Base-by-base conservation (phyloP, 176 grass and related monocot species). In the Melocanna baccifera region DNA sequence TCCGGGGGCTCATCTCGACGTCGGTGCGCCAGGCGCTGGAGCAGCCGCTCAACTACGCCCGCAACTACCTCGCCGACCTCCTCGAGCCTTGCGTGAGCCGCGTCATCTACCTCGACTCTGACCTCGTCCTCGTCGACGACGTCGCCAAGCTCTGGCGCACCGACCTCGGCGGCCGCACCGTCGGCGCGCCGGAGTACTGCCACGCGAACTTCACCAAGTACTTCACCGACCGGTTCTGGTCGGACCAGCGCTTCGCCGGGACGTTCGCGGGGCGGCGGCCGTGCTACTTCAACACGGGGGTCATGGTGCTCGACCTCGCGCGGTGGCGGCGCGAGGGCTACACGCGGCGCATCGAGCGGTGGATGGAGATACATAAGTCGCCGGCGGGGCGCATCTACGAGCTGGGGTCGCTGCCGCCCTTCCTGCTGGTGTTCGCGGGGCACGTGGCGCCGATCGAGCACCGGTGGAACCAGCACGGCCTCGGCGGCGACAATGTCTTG, bases 181-280 rank as follows among this genome's bases (percentile, higher is more conserved):
- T 97, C 14, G 94, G 94, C 64, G 94, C 94, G 46, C 94, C 94
- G 3, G 94, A 97, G 84, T 97, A 97, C 86, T 97, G 94, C 88
- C 92, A 94, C 56, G 94, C 94, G 10, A 97, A 97, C 85, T 94
- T 97, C n/a, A 97, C 88, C 28, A 97, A 97, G 78, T 97, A 97
- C 86, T 97, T 97, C 90, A 92, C 92, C 0, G 69, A 15, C 61
- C 62, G 78, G 8, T 97, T 97, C 88, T 97, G 94, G 94, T 89
- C 92, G 18, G 88, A 92, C 81, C 75, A 73, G 70, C 75, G 71
- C 18, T 81, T 97, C 46, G 71, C 90, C 14, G 79, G 80, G 5
- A 85, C 90, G 5, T 97, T 97, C 83, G 58, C 68, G 30, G 88
- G 86, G 2, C 73, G 94, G 12, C 81, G 70, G n/a, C 91, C 94